Base-by-base conservation (phyloP, 2,329 filamentous ascomycete genomes). In the Diplodia scrobiculata region DNA sequence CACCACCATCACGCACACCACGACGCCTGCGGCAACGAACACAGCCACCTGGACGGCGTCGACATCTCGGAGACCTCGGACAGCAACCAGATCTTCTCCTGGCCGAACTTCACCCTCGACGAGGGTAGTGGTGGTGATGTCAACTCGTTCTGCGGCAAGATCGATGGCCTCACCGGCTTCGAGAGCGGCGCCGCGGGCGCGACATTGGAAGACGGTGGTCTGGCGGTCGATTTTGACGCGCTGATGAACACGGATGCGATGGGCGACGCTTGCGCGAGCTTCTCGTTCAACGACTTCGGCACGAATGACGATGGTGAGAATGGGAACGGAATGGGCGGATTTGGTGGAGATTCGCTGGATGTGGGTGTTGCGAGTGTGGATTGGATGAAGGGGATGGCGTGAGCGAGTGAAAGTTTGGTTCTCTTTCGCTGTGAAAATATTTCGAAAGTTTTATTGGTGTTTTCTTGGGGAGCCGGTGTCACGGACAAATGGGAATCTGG, bases 161-260 rank as follows among this genome's bases (percentile, higher is more conserved):
- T 52, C 47, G 47, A 58, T 47, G 47, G 41, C 14, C 52, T 58
- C 19, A 66, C 64, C 1, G 54, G 48, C n/a, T 59, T 51, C 53
- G 48, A 58, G 19, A 41, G 32, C 14, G 51, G 59, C 19, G n/a
- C 53, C 2, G 45, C 11, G 3, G 32, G 14, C 36, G 34, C 14
- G 21, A n/a, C n/a, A n/a, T 34, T 78, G 21, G 74, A 74, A 38
- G 76, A 76, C 62, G 75, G 78, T 17, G 78, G 78, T 27, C 75
- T 78, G 55, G 74, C 78, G 11, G 76, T 76, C 25, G 77, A 79
- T 29, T 79, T 79, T 32, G 77, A 79, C 36, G 71, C 70, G 7
- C 67, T 79, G 25, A 65, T 79, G n/a, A 79, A 79, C 65, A 68
- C 79, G 50, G 77, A 79, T 67, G 77, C 72, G 3, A 75, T 78